Base-by-base conservation (phyloP, 2,329 filamentous ascomycete species). In the Cladosporium sp. region DNA sequence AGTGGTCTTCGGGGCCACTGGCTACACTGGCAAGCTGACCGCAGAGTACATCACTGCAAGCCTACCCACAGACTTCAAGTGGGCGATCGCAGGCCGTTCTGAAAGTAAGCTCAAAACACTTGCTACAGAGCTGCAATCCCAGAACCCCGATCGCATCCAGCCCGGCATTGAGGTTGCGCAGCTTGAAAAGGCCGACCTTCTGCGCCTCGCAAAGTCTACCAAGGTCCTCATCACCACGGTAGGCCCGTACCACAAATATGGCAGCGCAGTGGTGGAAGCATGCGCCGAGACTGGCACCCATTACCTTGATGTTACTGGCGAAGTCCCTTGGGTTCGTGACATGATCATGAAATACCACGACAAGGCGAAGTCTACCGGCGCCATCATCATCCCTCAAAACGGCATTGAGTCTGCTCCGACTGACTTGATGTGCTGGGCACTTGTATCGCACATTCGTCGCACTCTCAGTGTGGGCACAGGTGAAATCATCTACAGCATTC, bases 1-100 rank as follows among this genome's bases (percentile, higher is more conserved):
- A 51, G 76, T 89, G 43, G 76, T 90, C 36, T 79, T 88, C 19
- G 87, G 87, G 25, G 86, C 87, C 9, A 88, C 82, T 71, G 92
- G 92, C 28, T 96, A 95, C 74, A 97, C 92, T 0, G 92, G 92
- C 39, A 87, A 84, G 64, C 80, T 89, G 65, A 86, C 86, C 2
- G 87, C 87, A 28, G 87, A 95, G 72, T 85, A 94, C 73, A 88
- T 96, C 67, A 81, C 85, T 55, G 81, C 80, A 14, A 76, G 84
- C 64, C 78, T 91, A 1, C 88, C 92, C 0, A 90, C 88, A 17
- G 84, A 90, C 70, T 73, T 96, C 62, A 91, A 85, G 77, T 97
- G 92, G 92, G 92, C 90, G 14, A 79, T 97, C 58, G 90, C 91
- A 47, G 92, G 92, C 30, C 88, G 92, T 25, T 92, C 89, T n/a